phyloP scores from a whole-genome alignment of 441 rosid species.

The Euphorbia schlechtendalii region DNA sequence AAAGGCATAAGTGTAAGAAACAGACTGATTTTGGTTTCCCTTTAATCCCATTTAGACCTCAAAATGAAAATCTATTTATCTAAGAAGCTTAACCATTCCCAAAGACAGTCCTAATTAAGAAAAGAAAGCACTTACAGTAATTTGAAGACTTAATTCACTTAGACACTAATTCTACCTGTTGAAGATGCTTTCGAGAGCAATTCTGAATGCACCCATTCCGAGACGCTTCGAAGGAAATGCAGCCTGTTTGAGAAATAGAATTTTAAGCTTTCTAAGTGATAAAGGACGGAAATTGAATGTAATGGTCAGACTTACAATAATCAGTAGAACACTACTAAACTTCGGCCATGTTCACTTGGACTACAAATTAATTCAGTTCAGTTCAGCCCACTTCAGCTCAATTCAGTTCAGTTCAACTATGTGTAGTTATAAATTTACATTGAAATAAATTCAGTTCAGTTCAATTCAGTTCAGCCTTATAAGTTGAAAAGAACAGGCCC shows the following conservation, averaged over 20 bases:
- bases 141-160: neutral
- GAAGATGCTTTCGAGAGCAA: constrained; percentile 47
- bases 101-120: neutral
- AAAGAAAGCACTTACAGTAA: neutral
- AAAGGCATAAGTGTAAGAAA: no score
- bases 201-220: constrained; percentile 55
- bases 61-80: neutral
- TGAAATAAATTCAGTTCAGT: no score
- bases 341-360: no score
- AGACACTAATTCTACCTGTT: constrained; percentile 34
- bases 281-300: neutral
- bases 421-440: no score
- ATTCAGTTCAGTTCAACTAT: no score
- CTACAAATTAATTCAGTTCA: no score
- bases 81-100: constrained; percentile 1
- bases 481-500: constrained; percentile 6
- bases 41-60: neutral
- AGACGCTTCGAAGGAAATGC: constrained; percentile 45
- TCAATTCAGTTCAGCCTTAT: neutral
- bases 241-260: constrained; percentile 28
- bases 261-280: neutral
- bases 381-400: no score
- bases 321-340: neutral
- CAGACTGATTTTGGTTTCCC: no score
- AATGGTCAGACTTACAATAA: constrained; percentile 6